These are phyloP conservation scores for Globisporangium sylvaticum DNA, from an alignment of 352 stramenopile species.

Conservation along the genomic window DNA sequence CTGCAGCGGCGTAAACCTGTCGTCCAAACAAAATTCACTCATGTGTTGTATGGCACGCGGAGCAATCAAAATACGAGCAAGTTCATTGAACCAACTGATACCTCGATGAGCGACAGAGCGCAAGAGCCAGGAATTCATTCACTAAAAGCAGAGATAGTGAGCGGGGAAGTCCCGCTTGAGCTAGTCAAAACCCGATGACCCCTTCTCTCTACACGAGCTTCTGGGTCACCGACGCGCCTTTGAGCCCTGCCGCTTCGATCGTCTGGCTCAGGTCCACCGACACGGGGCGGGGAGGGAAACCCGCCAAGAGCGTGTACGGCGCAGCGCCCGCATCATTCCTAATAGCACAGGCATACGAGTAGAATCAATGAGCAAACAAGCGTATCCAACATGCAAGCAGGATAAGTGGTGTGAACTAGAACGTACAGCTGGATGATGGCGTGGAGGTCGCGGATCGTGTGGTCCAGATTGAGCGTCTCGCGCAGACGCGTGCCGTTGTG, in stretches of 20 bases:
- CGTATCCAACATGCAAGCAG: too few relatives aligned
- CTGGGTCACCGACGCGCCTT: conserved; percentile 89
- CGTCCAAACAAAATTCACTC: not conserved
- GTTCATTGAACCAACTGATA: not conserved
- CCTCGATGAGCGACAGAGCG: not conserved
- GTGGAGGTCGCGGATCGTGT: conserved; percentile 87
- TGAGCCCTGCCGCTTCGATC: conserved; percentile 89
- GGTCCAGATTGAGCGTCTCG: conserved; percentile 84
- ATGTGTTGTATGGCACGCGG: not conserved
- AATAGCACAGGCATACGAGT: not conserved
- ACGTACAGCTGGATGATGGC: conserved; percentile 80
- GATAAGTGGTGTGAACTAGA: not conserved
- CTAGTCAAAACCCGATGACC: not conserved
- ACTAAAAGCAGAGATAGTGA: not conserved
- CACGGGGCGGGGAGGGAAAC: conserved; percentile 90
- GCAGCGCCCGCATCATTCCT: conserved; percentile 70
- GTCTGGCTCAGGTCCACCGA: conserved; percentile 79
- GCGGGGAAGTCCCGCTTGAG: not conserved
- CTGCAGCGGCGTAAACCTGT: not conserved
- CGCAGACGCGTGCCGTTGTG: conserved; percentile 76
- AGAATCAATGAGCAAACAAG: not conserved
- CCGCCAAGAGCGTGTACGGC: conserved; percentile 89
- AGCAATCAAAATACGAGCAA: not conserved
- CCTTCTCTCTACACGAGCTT: conserved; percentile 74
- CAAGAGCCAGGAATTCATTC: not conserved